Base-by-base conservation (phyloP, 768 basidiomycete genomes). In the Lactarius sanguifluus region DNA sequence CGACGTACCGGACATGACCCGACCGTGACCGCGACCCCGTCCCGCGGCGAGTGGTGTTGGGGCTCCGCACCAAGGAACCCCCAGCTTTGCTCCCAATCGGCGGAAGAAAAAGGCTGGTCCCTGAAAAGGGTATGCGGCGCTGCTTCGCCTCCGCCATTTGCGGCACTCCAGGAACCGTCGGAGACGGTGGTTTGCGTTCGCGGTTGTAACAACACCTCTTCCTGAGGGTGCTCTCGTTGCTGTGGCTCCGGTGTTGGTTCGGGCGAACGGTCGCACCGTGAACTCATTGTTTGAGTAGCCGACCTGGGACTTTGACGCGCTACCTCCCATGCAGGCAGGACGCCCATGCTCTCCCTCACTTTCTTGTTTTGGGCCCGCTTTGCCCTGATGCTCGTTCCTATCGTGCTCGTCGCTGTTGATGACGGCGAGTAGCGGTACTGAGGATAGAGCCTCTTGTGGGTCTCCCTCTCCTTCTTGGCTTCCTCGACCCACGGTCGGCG, bases 401-500 rank as follows among this genome's bases (percentile, higher is more conserved):
- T n/a, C 5, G 38, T n/a, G 1, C 40, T 5, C 3, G 32, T 12
- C 7, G 65, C 13, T 23, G 65, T 10, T 30, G 65, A 66, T n/a
- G 57, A 50, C 2, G 69, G 67, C 25, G 62, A 20, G 52, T 70
- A 70, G 38, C 67, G 69, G 25, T 70, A 70, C 59, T 61, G 76
- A 0, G 84, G 84, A 68, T 82, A 78, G 41, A 75, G 62, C 38
- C 67, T 62, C 3, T 76, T 74, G 73, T 85, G 83, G 59, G 64
- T 72, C 63, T 75, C 71, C 75, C 82, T 85, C 72, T 86, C 85
- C 64, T 72, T 68, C 2, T 79, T 77, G 2, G 85, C 86, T 74
- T 84, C 78, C 43, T 77, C 73, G 18, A 82, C 64, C 85, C 85
- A 86, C 0, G 85, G 86, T 23, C 70, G 75, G 61, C 79, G 81